Base-by-base conservation (phyloP, 768 basidiomycete genomes). In the Xerocomellus intermedius region DNA sequence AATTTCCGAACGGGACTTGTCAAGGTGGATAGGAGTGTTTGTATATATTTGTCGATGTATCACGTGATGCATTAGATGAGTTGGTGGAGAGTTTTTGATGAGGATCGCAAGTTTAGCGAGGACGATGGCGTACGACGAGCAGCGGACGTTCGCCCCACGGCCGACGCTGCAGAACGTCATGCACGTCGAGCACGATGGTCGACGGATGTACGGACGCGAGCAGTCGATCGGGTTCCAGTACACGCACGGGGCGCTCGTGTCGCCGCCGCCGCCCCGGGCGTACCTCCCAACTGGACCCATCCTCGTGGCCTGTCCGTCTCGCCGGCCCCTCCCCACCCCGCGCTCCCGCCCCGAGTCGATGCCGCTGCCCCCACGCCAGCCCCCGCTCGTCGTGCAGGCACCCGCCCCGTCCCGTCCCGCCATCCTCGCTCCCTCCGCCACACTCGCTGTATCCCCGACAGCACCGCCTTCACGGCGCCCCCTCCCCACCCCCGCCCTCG, bases 1-100 rank as follows among this genome's bases (percentile, higher is more conserved):
- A 88, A 64, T 96, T 83, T 82, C 94, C 94, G 9, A 74, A 81
- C 56, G 94, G 94, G 41, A 37, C 28, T 30, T 8, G 28, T n/a
- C 1, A 33, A 24, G 24, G 19, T 14, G 13, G 22, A 61, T 38
- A 66, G 65, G 62, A 48, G 32, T 67, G 2, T 67, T 66, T 66
- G 50, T 58, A 21, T 14, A 19, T 64, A 8, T 67, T 61, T 64
- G 30, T 51, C 5, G 24, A 16, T 24, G 1, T n/a, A 43, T 51
- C 62, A 67, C 65, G 56, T 58, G 64, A 60, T 37, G 8, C 17
- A 1, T n/a, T 4, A 47, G 53, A 53, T 51, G 52, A 49, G 43
- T 52, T 43, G 42, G 12, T 21, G 28, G 14, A 14, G 21, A 2
- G n/a, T 47, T 51, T 63, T 66, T 36, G 57, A 52, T 42, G 42